Conservation (phyloP, 2,329 filamentous ascomycete species). For the Talaromyces sp. region DNA sequence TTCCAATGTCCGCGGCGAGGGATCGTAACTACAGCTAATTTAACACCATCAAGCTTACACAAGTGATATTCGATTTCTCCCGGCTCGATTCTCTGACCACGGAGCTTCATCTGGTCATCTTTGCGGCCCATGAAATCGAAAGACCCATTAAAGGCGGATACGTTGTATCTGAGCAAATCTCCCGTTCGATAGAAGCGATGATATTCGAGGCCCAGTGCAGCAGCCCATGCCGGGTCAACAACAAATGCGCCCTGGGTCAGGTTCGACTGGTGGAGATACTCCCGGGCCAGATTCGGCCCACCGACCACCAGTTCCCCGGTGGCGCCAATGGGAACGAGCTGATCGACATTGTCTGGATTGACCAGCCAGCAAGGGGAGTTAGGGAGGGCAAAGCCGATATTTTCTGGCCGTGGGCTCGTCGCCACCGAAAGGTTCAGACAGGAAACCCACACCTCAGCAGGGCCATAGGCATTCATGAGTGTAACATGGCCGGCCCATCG, state of each 20-base stretch:
- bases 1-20: no score
- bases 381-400: no score
- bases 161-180: background rate
- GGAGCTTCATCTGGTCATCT: background rate
- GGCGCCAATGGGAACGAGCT: background rate
- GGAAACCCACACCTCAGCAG: no score
- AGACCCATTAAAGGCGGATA: background rate
- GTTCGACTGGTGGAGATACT: no score
- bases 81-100: background rate
- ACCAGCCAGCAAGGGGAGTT: background rate
- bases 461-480: conserved; percentile 7
- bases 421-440: no score
- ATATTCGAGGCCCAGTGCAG: background rate
- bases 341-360: background rate
- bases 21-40: no score
- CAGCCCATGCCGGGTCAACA: background rate
- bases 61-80: background rate
- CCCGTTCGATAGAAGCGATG: background rate
- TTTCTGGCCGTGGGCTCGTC: no score
- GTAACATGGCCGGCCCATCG: background rate
- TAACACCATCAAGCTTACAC: background rate
- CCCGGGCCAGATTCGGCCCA: no score
- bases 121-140: background rate
- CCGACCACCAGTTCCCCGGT: background rate
- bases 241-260: no score